Base-by-base conservation (phyloP, 495 filamentous ascomycete species). In the Sporormia fimetaria region DNA sequence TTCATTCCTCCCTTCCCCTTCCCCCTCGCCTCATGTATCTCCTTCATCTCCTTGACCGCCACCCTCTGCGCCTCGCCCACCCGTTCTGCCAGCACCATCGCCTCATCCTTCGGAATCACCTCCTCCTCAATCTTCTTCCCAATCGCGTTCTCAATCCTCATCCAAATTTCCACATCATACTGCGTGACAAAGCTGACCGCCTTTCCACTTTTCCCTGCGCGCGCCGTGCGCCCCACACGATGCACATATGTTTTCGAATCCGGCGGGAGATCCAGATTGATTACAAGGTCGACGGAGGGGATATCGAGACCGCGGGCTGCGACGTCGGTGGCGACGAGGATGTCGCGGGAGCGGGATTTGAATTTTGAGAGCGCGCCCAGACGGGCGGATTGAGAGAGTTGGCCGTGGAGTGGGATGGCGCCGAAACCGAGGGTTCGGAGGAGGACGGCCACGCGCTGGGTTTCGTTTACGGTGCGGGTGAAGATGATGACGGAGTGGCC, bases 241-340 rank as follows among this genome's bases (percentile, higher is more conserved):
- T 98, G 90, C 36, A 98, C 83, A 53, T 95, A 98, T n/a, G 84
- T 94, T 60, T 93, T 90, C 52, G 75, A 81, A 47, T 87, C 82
- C 11, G 68, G 67, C 0, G 83, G 82, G 7, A 93, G 63, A 54
- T 94, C 87, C 44, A 74, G 83, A 59, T 94, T 94, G 31, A 95
- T 49, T 2, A 95, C 85, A 0, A 85, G 60, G 43, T 94, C 87
- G 3, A 95, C 88, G 32, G 74, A 76, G 18, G 87, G 86, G 44
- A 94, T 92, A 73, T 96, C 88, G 5, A 96, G 68, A 67, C 88
- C 88, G 53, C 88, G 73, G 5, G 88, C 85, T 3, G 92, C 90
- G 18, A 96, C 87, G 56, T 96, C 90, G 0, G 88, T 96, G 0
- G 87, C 87, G n/a, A 95, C 81, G 10, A 96, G 73, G 42, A 98